A percentile compares a stretch with the other conserved stretches of the same genome.
Conservation (phyloP, 192 early-diverging fungal species). For the Chytriomyces sp. region DNA sequence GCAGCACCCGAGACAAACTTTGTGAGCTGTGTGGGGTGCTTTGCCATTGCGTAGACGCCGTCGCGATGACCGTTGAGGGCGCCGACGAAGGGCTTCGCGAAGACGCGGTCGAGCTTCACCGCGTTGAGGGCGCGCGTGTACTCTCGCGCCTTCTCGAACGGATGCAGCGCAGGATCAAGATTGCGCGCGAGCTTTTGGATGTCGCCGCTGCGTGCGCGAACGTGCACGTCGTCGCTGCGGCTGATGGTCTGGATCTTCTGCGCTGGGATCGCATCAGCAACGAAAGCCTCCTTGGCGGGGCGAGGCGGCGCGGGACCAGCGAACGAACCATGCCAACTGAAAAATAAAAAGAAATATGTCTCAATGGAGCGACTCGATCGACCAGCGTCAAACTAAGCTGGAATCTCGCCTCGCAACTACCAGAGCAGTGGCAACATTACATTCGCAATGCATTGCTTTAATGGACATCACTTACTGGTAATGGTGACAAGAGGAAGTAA, state of each 20-base stretch:
- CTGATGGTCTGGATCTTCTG: constrained; percentile 96
- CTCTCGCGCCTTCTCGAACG: constrained; percentile 93
- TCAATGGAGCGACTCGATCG: too few relatives aligned
- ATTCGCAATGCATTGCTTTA: too few relatives aligned
- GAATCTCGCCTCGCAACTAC: too few relatives aligned
- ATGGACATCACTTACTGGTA: too few relatives aligned
- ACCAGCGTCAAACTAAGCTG: too few relatives aligned
- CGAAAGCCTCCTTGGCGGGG: neutral
- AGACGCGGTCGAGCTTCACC: constrained; percentile 90
- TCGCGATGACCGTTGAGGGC: constrained; percentile 90
- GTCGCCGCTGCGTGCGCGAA: constrained; percentile 81
- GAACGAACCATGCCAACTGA: neutral
- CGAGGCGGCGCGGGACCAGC: neutral
- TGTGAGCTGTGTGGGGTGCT: constrained; percentile 87
- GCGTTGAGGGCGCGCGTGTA: constrained; percentile 94
- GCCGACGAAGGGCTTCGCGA: constrained; percentile 96
- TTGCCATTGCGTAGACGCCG: constrained; percentile 93
- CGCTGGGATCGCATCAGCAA: neutral
- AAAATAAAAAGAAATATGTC: constrained; percentile 1
- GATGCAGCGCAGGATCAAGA: constrained; percentile 85
- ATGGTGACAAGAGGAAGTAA: too few relatives aligned
- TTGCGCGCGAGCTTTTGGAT: constrained; percentile 87
- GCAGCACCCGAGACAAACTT: constrained; percentile 86
- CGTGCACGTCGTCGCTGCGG: constrained; percentile 72
- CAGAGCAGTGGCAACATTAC: too few relatives aligned